A percentile compares a stretch with the other conserved stretches of the same genome.
Conservation (phyloP, 148 eudicot species). For the Nyssa sinensis region DNA sequence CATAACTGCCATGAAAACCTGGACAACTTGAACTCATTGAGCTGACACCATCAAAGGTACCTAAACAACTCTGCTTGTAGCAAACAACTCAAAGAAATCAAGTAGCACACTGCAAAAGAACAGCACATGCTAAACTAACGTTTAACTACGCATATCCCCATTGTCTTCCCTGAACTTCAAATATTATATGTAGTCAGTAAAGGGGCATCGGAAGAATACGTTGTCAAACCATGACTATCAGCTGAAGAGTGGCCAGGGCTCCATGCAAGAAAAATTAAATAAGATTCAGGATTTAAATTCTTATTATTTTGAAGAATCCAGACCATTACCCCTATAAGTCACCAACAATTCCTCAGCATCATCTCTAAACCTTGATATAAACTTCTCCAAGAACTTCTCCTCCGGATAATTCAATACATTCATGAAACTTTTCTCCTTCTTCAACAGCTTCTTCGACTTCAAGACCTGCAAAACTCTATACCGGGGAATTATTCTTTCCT, state of each 20-base stretch:
- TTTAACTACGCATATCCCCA: too few species aligned
- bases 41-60: too few species aligned
- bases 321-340: slow-evolving; percentile 19
- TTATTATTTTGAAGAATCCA: slow-evolving; percentile 13
- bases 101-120: too few species aligned
- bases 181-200: too few species aligned
- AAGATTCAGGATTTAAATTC: background rate
- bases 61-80: too few species aligned
- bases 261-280: background rate
- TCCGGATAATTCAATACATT: slow-evolving; percentile 10
- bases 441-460: slow-evolving; percentile 22
- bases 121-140: too few species aligned
- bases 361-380: slow-evolving; percentile 13
- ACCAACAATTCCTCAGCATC: slow-evolving; percentile 22
- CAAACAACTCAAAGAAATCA: too few species aligned
- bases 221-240: too few species aligned
- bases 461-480: slow-evolving; percentile 23
- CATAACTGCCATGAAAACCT: too few species aligned
- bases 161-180: too few species aligned
- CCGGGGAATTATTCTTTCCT: slow-evolving; percentile 30
- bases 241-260: background rate
- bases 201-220: too few species aligned
- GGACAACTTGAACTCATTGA: too few species aligned
- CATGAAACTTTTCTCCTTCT: slow-evolving; percentile 16
- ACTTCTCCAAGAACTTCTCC: slow-evolving; percentile 22